Evolutionary conservation across 139 green algal species (phyloP).

Genomic region (Tetraselmis striata): DNA sequence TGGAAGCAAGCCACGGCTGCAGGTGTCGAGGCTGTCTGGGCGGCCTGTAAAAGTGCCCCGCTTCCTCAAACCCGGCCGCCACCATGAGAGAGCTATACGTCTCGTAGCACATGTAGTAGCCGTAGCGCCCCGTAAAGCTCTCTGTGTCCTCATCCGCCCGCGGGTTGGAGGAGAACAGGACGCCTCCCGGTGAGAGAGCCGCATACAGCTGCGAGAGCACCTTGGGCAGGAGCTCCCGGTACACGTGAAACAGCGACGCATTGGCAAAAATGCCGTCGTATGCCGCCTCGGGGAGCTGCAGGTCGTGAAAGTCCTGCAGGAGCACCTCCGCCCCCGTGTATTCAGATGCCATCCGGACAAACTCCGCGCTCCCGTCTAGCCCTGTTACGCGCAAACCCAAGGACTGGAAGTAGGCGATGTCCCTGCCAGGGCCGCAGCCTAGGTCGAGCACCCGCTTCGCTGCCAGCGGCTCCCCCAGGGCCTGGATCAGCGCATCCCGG

Average conservation of each 20-base stretch:
- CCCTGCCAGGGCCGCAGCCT: background rate
- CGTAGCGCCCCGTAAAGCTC: background rate
- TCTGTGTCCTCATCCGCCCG: background rate
- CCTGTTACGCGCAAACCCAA: background rate
- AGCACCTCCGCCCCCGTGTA: constrained; percentile 2
- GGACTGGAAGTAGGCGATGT: constrained; percentile 5
- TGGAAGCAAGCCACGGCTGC: constrained; percentile 1
- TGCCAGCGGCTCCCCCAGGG: background rate
- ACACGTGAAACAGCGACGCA: background rate
- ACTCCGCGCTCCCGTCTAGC: constrained; percentile 2
- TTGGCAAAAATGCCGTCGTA: constrained; percentile 4
- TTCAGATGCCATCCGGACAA: background rate
- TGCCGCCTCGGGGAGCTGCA: background rate
- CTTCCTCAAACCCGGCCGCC: constrained; percentile 1
- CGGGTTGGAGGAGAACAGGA: constrained; percentile 2
- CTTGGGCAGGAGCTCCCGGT: background rate
- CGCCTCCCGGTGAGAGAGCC: background rate
- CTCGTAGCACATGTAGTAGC: background rate
- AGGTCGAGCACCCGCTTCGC: background rate
- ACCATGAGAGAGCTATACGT: background rate
- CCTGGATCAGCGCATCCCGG: background rate
- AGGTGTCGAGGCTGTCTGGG: background rate
- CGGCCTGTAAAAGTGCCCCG: background rate
- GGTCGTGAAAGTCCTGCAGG: constrained; percentile 2
- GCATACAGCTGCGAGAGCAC: background rate